Conservation (phyloP, 345 rosid species). For the Citrus sinensis region DVS_A1.0 CM039161.1:22023501-22024000, state of each 20-base stretch:
- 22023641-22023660: conserved; percentile 80
- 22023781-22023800: conserved; percentile 60
- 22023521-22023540: neutral
- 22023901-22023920: neutral
- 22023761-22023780: conserved; percentile 66
- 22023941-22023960: neutral
- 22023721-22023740: conserved; percentile 82
- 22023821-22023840: neutral
- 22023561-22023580: conserved; percentile 46
- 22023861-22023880: neutral
- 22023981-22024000: neutral
- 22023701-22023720: conserved; percentile 95
- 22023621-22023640: conserved; percentile 77
- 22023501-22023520: neutral
- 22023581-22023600: conserved; percentile 92
- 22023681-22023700: conserved; percentile 88
- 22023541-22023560: conserved; percentile 81
- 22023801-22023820: neutral
- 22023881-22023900: neutral
- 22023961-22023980: neutral
- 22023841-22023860: neutral
- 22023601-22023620: conserved; percentile 94
- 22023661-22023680: conserved; percentile 91
- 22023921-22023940: neutral
- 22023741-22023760: conserved; percentile 86